Evolutionary conservation across 2,329 filamentous ascomycete species (phyloP), one percentile per base, ranked within the genome.

Genomic region (Myriosclerotinia curreyana): DNA sequence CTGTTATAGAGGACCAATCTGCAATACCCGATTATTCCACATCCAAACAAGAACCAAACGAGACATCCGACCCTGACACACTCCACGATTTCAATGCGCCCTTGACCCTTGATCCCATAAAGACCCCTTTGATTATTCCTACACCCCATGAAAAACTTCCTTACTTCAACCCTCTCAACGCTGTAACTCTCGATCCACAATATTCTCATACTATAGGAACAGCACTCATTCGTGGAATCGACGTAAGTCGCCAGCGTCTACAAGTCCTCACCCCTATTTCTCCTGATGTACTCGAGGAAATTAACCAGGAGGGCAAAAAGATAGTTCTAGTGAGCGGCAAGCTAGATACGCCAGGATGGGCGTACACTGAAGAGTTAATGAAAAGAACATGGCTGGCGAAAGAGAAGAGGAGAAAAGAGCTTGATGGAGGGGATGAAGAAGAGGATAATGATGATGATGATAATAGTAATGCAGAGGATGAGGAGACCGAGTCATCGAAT

Each of bases 151-250:
- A 86, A 70, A 79, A 79, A 0, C 78, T 92, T 2, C 89, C 89
- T 0, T 86, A 86, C 65, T 82, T 92, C 64, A 76, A 81, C 20
- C 83, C 85, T 25, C 72, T 79, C 1, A 76, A 79, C 31, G 79
- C 81, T n/a, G 77, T 79, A 2, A 79, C 81, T 0, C 80, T 91
- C 0, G 79, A 89, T 68, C 88, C 90, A 0, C 75, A 73, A 36
- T 78, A 82, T 70, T 88, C 85, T 0, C 78, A 78, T 28, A 80
- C 83, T 17, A 74, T 91, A 5, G 89, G 88, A 2, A 77, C 90
- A 2, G 88, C 83, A 0, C 79, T 94, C 11, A 75, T 95, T n/a
- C 83, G 89, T 1, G 88, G 86, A 5, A 85, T 93, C 65, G 87
- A 93, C 71, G 71, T 76, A 0, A 72, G 75, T 28, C 79, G 76